Evolutionary conservation across 1,139 yeast genomes (phyloP).

Genomic region (Torulaspora globosa): DNA sequence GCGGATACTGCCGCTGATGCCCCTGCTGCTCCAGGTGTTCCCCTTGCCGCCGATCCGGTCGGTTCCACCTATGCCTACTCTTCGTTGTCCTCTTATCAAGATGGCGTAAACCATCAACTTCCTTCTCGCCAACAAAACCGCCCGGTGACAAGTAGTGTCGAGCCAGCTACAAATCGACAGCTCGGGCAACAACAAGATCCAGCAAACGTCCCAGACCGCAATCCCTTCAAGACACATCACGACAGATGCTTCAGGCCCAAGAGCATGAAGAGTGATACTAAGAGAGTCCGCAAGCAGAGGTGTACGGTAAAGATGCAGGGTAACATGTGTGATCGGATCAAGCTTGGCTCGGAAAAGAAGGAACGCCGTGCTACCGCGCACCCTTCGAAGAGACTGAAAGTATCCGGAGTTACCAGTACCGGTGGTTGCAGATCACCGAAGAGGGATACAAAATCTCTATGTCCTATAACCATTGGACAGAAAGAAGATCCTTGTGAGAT

Average conservation of each 20-base stretch:
- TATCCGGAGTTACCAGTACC: constrained; percentile 73
- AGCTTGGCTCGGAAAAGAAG: constrained; percentile 1
- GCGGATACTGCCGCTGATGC: too few relatives aligned
- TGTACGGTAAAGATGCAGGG: constrained; percentile 3
- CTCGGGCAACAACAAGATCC: constrained; percentile 7
- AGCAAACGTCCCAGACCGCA: constrained; percentile 4
- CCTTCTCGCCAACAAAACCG: too few relatives aligned
- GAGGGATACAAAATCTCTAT: too few relatives aligned
- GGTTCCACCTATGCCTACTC: too few relatives aligned
- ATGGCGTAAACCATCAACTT: too few relatives aligned
- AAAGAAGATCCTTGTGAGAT: too few relatives aligned
- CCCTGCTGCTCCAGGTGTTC: too few relatives aligned
- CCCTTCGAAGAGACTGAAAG: constrained; percentile 72
- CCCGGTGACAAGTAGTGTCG: too few relatives aligned
- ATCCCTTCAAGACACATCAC: background rate
- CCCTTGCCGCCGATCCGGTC: too few relatives aligned
- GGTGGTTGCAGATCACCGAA: constrained; percentile 23
- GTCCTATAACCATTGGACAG: too few relatives aligned
- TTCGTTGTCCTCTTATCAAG: too few relatives aligned
- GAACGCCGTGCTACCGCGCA: constrained; percentile 38
- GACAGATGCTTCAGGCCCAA: too few relatives aligned
- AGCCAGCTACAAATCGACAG: constrained; percentile 14
- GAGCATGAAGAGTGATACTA: background rate
- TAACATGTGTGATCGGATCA: constrained; percentile 7
- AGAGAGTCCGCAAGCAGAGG: constrained; percentile 2